Evolutionary conservation across 805 yeast genomes (phyloP).

Genomic region (Cyberlindnera meyerae): DNA sequence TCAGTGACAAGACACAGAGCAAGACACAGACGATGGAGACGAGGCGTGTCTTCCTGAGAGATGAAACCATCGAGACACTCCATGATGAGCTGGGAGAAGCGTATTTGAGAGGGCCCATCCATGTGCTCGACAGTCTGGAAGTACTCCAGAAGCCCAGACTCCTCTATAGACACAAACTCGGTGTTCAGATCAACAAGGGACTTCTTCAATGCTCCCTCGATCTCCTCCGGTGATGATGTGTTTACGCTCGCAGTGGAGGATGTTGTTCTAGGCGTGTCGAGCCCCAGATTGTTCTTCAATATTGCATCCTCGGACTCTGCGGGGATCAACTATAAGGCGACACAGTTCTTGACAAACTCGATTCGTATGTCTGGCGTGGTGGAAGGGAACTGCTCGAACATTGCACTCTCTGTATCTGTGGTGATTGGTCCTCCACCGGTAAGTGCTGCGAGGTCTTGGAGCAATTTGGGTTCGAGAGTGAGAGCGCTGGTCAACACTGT

Average conservation of each 20-base stretch:
- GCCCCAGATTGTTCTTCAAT: conserved; percentile 35
- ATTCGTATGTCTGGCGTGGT: conserved; percentile 44
- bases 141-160: conserved; percentile 49
- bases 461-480: conserved; percentile 29
- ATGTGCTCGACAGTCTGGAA: conserved; percentile 41
- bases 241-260: conserved; percentile 33
- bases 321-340: conserved; percentile 36
- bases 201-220: conserved; percentile 26
- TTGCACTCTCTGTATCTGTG: conserved; percentile 32
- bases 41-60: conserved; percentile 35
- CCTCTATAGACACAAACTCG: conserved; percentile 46
- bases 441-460: conserved; percentile 23
- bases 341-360: conserved; percentile 44
- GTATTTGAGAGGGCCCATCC: conserved; percentile 43
- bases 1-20: conserved; percentile 41
- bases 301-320: conserved; percentile 29
- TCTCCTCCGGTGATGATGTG: conserved; percentile 28
- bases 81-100: conserved; percentile 35
- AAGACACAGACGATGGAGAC: conserved; percentile 47
- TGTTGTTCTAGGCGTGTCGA: conserved; percentile 22
- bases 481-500: conserved; percentile 27
- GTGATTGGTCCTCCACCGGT: conserved; percentile 14
- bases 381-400: conserved; percentile 47
- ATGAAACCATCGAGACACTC: conserved; percentile 33
- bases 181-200: conserved; percentile 36